Conservation (phyloP, 495 filamentous ascomycete genomes). For the Ascodesmis nigricans region DNA sequence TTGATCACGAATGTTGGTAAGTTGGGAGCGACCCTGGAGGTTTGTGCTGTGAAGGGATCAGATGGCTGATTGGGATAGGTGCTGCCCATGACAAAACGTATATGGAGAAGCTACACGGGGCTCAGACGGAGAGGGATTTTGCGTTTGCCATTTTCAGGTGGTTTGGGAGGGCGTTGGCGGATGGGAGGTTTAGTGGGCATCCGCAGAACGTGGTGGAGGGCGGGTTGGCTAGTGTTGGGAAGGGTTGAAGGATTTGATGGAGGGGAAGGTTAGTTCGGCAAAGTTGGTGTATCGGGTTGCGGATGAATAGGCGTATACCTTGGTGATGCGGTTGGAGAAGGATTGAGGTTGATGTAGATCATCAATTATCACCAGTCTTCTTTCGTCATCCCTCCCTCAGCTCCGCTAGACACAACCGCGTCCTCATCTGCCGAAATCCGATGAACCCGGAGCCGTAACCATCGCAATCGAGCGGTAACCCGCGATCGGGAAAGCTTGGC, state of each 20-base stretch:
- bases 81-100: too few relatives aligned
- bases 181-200: conserved; percentile 23
- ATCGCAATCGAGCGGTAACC: too few relatives aligned
- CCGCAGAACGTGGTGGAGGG: conserved; percentile 22
- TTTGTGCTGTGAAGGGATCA: not conserved
- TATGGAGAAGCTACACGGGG: conserved; percentile 1
- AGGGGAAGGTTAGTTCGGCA: conserved; percentile 23
- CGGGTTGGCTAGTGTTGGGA: conserved; percentile 21
- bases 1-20: conserved; percentile 7
- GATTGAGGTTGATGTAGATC: too few relatives aligned
- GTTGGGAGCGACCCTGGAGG: conserved; percentile 2
- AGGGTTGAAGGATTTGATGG: conserved; percentile 19
- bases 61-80: not conserved
- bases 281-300: conserved; percentile 26
- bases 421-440: too few relatives aligned
- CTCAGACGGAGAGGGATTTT: conserved; percentile 22
- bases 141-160: conserved; percentile 22
- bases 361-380: too few relatives aligned
- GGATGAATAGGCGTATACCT: too few relatives aligned
- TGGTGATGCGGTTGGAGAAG: too few relatives aligned
- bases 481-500: too few relatives aligned
- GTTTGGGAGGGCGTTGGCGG: conserved; percentile 18
- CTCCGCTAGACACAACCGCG: too few relatives aligned
- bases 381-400: too few relatives aligned
- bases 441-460: too few relatives aligned